phyloP scores from a whole-genome alignment of 225 moss, liverwort and hornwort genomes.

The Thuidium tamariscinum region DNA sequence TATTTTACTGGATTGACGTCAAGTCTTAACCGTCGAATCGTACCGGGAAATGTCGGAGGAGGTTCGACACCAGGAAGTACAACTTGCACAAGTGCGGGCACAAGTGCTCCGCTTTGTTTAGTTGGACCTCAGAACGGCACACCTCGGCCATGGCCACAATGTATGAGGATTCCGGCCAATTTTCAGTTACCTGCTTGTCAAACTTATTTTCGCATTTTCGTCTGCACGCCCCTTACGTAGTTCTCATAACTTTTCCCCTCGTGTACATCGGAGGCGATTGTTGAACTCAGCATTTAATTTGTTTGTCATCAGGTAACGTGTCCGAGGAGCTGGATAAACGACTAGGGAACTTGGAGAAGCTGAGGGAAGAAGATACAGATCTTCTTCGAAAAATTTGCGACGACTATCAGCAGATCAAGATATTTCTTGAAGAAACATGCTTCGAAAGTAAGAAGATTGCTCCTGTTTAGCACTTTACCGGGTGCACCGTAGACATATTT shows the following conservation, averaged over 20 bases:
- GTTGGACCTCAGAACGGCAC: slow-evolving; percentile 37
- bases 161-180: slow-evolving; percentile 6
- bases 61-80: slow-evolving; percentile 16
- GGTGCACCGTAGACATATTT: background rate
- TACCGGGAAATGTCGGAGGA: slow-evolving; percentile 9
- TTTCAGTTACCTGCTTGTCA: background rate
- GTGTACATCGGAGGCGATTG: background rate
- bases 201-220: background rate
- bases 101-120: slow-evolving; percentile 17
- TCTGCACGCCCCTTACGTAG: background rate
- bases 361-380: slow-evolving; percentile 19
- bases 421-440: slow-evolving; percentile 40
- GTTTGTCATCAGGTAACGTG: slow-evolving; percentile 17
- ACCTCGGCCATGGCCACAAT: slow-evolving; percentile 47
- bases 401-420: slow-evolving; percentile 32
- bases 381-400: slow-evolving; percentile 20
- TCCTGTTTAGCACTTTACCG: background rate
- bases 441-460: slow-evolving; percentile 23
- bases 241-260: background rate
- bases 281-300: background rate
- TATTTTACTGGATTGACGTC: slow-evolving; percentile 26
- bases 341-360: slow-evolving; percentile 31
- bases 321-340: slow-evolving; percentile 44
- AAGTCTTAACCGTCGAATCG: slow-evolving; percentile 18
- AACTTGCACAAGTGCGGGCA: slow-evolving; percentile 11